Evolutionary conservation across 768 basidiomycete species (phyloP).

Genomic region (Suillus decipiens): DNA sequence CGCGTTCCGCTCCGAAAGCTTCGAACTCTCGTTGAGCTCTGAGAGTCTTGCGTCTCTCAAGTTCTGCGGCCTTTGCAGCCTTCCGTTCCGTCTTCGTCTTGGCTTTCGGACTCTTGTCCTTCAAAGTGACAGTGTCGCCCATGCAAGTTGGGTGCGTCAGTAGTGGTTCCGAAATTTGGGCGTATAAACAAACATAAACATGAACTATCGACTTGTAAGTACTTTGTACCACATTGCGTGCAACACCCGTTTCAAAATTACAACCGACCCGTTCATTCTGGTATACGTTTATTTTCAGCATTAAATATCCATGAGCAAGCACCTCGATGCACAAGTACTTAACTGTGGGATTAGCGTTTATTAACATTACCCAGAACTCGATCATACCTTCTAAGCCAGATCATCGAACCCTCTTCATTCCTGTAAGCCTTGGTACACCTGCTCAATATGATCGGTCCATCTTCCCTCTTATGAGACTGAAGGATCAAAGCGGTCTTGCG

Average conservation of each 20-base stretch:
- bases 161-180: neutral
- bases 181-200: slow-evolving; percentile 15
- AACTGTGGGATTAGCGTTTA: neutral
- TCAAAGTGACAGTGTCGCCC: neutral
- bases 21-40: slow-evolving; percentile 1
- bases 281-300: neutral
- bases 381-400: neutral
- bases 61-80: slow-evolving; percentile 1
- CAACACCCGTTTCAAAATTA: neutral
- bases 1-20: neutral
- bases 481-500: slow-evolving; percentile 1
- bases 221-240: too few relatives aligned
- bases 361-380: neutral
- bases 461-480: slow-evolving; percentile 14
- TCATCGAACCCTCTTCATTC: neutral
- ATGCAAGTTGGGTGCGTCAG: neutral
- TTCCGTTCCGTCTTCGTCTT: neutral
- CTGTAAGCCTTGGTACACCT: slow-evolving; percentile 9
- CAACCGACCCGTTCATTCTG: neutral
- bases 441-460: slow-evolving; percentile 10
- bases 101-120: neutral
- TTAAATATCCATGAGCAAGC: neutral
- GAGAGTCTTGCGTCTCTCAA: neutral
- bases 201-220: slow-evolving; percentile 1
- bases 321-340: neutral